Base-by-base conservation (phyloP, 139 green algal genomes). In the Pseudopediastrum boryanum region DNA sequence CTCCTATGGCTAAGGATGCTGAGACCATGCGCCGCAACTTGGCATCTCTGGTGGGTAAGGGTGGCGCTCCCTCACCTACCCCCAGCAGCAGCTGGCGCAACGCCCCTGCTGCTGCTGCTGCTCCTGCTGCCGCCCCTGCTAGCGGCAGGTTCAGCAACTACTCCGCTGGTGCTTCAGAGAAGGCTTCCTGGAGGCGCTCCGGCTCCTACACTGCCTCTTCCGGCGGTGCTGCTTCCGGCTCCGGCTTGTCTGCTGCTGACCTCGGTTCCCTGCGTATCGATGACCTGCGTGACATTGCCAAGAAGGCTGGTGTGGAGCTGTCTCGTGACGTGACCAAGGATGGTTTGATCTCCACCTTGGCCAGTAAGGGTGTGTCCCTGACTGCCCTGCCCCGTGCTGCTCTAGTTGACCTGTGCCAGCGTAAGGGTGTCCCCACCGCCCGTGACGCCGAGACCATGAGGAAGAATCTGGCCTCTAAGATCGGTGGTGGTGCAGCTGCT, bases 361-460 rank as follows among this genome's bases (percentile, higher is more conserved):
- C 44, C 19, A 29, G 35, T 36, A 69, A 69, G 61, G 61, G 61
- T 36, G 61, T 69, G 61, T 69, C 61, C 61, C 35, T 69, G 33
- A 69, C 43, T 21, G 61, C 43, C 8, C 36, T 33, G 35, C 43
- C 61, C 23, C 61, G 61, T 21, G 61, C 35, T 69, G 61, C 43
- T 51, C 51, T 78, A 41, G 70, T 78, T 51, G 70, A 78, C 70
- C 70, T 78, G 70, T 36, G 51, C 33, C 65, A 78, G 51, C 65
- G 66, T 36, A 51, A 68, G 35, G 70, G 70, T 16, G 33, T 21
- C 6, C 70, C 50, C 33, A 35, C 66, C 51, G 70, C 33, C 36
- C 13, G 35, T 9, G 70, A 78, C 52, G 70, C 66, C 12, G 70
- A 78, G 35, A 62, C 51, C 51, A 36, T 78, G 51, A 35, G 54